phyloP scores from a whole-genome alignment of 164 flowering plant genomes.

The Aristolochia contorta region DNA sequence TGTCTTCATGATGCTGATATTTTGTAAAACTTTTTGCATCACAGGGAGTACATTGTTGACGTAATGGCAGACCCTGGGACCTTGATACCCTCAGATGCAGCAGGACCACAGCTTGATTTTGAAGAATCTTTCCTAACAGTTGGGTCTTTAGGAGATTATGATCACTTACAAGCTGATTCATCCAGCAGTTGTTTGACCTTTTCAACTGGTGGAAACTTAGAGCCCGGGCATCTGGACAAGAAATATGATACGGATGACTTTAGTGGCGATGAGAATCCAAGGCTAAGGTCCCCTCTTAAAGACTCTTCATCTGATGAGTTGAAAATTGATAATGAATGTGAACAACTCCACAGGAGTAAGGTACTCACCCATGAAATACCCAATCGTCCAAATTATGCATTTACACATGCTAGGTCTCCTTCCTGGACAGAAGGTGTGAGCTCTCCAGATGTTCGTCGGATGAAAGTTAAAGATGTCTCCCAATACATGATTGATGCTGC shows the following conservation, averaged over 20 bases:
- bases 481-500: constrained; percentile 97
- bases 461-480: constrained; percentile 96
- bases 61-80: constrained; percentile 96
- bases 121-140: constrained; percentile 36
- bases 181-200: constrained; percentile 46
- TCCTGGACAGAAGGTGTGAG: constrained; percentile 97
- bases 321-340: constrained; percentile 10
- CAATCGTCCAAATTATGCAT: constrained; percentile 29
- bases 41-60: constrained; percentile 96
- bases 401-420: constrained; percentile 72
- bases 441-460: constrained; percentile 72
- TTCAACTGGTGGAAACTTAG: constrained; percentile 38
- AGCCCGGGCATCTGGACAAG: constrained; percentile 30
- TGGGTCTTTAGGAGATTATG: constrained; percentile 43
- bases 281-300: constrained; percentile 7
- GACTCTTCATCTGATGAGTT: constrained; percentile 12
- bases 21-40: constrained; percentile 13
- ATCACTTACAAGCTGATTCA: constrained; percentile 33
- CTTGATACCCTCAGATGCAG: constrained; percentile 86
- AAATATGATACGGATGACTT: constrained; percentile 17
- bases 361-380: constrained; percentile 7
- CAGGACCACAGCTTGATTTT: constrained; percentile 43
- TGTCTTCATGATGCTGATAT: not conserved
- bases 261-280: constrained; percentile 7
- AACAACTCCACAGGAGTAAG: constrained; percentile 10